Evolutionary conservation across 371 early-diverging fungal species (phyloP), one percentile per base, ranked within the genome.

Genomic region (Haplosporangium sp.): DNA sequence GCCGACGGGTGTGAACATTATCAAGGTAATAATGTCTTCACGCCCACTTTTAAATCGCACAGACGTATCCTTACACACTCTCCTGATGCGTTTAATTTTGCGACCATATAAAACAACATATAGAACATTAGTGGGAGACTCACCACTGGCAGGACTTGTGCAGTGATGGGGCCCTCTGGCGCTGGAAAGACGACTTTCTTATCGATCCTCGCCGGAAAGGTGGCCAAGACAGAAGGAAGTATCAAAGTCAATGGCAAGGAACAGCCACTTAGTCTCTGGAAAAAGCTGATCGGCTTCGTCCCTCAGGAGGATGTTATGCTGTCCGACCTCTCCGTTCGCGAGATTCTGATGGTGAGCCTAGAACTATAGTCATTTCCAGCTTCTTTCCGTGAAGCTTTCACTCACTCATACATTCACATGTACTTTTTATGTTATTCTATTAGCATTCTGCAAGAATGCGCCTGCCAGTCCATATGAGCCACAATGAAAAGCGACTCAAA

Each of bases 241-340:
- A 82, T 94, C 55, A 72, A 64, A 41, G 86, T 92, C 53, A 92
- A 93, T 74, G 91, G 89, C 14, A 79, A 80, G 48, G 84, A 86
- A 64, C 83, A 85, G 42, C 85, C 86, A 21, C 81, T 92, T 16
- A 73, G 74, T 36, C 80, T 81, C 11, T 92, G 88, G 82, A 86
- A 90, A 68, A 93, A 92, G 72, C 73, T 91, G 47, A 85, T 91
- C 45, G 93, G 86, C 21, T 81, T 81, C 36, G 91, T 92, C 8
- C 90, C 91, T 0, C 92, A 91, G 66, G 90, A 90, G 47, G 92
- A 92, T 70, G 81, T 92, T 38, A 90, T 92, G 89, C 75, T 89
- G 8, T 62, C 86, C 8, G 87, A 89, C n/a, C 81, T 91, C 29
- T 88, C 90, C 5, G 90, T 89, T 48, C 79, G 84, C 11, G 84